Percentiles rank a stretch among this genome's conserved stretches.
Conservation (phyloP, 139 green algal genomes). For the Ulvella scutata region DNA sequence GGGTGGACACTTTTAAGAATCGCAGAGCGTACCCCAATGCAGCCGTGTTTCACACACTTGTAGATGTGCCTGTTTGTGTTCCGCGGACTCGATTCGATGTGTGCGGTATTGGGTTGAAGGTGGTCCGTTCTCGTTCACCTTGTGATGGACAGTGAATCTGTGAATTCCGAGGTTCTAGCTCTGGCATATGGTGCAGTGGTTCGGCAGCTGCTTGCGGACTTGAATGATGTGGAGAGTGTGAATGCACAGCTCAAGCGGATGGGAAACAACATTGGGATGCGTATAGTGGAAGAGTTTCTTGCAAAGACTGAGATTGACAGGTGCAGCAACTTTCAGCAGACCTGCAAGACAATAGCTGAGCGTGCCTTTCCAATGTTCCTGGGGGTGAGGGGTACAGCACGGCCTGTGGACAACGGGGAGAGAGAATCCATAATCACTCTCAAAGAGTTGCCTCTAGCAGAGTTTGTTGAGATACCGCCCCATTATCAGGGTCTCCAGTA, state of each 20-base stretch:
- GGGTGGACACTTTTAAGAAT: no score
- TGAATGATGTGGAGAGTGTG: conserved; percentile 85
- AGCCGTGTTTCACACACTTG: no score
- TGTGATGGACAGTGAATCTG: conserved; percentile 3
- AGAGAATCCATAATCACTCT: conserved; percentile 13
- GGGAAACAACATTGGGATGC: conserved; percentile 88
- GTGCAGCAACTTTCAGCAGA: conserved; percentile 71
- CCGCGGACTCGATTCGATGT: no score
- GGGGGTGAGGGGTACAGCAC: background rate
- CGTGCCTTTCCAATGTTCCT: conserved; percentile 74
- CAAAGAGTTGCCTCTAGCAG: conserved; percentile 81
- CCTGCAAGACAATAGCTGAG: conserved; percentile 61
- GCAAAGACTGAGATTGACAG: conserved; percentile 40
- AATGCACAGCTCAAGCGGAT: conserved; percentile 95
- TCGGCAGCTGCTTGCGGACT: conserved; percentile 82
- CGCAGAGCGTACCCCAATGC: no score
- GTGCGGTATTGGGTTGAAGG: background rate
- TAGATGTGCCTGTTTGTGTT: no score
- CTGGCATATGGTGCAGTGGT: conserved; percentile 96
- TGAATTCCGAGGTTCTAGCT: conserved; percentile 91
- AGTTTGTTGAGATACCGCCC: conserved; percentile 94
- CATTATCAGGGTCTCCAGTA: conserved; percentile 63
- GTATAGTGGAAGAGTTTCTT: conserved; percentile 91
- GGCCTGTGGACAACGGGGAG: conserved; percentile 6
- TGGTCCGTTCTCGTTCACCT: background rate